Conservation (phyloP, 192 early-diverging fungal species). For the Spizellomyces sp. region DNA sequence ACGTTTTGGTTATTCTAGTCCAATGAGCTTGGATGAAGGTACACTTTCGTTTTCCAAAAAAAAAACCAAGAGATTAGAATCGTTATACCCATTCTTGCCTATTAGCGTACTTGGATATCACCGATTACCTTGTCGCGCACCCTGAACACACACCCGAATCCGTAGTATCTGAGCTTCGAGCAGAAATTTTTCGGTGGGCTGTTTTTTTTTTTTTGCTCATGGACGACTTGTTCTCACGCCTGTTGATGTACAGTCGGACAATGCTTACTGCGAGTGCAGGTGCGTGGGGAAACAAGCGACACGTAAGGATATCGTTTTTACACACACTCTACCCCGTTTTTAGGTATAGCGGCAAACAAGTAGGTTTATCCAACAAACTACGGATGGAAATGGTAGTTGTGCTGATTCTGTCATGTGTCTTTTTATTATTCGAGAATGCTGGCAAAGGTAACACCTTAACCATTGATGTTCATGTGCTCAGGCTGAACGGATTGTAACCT, state of each 20-base stretch:
- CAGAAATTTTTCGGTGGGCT: constrained; percentile 48
- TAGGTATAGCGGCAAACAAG: constrained; percentile 36
- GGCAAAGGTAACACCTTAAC: constrained; percentile 25
- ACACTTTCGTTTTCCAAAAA: background rate
- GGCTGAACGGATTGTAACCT: too few species aligned
- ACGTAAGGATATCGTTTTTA: too few species aligned
- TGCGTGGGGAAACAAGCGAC: constrained; percentile 1
- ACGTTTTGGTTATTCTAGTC: constrained; percentile 17
- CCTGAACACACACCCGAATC: constrained; percentile 36
- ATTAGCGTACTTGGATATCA: constrained; percentile 50
- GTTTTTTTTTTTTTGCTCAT: too few species aligned
- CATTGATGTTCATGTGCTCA: background rate
- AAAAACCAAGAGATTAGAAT: too few species aligned
- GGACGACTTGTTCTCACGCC: background rate
- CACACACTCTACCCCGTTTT: too few species aligned
- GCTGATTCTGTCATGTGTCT: too few species aligned
- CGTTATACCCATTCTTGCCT: background rate
- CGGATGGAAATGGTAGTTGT: too few species aligned
- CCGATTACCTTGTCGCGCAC: constrained; percentile 46
- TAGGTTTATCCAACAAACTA: too few species aligned
- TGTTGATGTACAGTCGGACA: constrained; percentile 9
- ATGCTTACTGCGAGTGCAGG: constrained; percentile 39
- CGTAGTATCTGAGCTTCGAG: constrained; percentile 54
- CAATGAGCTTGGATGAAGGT: constrained; percentile 57
- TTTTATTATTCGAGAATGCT: too few species aligned